Evolutionary conservation across 2,329 filamentous ascomycete genomes (phyloP), one percentile per base, ranked within the genome.

Genomic region (Scleromitrula shiraiana): DNA sequence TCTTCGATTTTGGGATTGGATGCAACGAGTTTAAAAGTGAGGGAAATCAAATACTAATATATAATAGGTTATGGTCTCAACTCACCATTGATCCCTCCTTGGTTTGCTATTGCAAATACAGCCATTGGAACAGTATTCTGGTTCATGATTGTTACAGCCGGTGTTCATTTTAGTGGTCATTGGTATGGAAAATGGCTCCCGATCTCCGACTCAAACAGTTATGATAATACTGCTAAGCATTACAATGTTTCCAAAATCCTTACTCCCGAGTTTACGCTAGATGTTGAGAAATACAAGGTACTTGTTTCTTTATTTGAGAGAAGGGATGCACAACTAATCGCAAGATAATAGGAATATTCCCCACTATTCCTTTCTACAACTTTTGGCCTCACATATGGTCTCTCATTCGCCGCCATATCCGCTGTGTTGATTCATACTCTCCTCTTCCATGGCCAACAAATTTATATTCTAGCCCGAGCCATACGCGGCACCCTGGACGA

Each of bases 291-390:
- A 0, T 89, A 88, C 66, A 77, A 88, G 57, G 82, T 84, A 1
- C 69, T 70, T 3, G 83, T 2, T 77, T 77, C 42, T 82, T 75
- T 0, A 70, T 88, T 24, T 71, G 88, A 56, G 70, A 76, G 53
- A 68, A 71, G 19, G 9, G 26, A 10, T 17, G 22, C n/a, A 36
- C 33, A 10, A 14, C 29, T 3, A 15, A 7, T 29, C 5, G 12
- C 0, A 35, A 80, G 78, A 3, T 88, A 88, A 64, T 67, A 79
- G 55, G 69, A 82, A 53, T 87, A 83, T 1, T 84, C 83, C 0
- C 88, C 87, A 59, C 75, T 85, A 2, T 85, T 83, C 57, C 70
- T 88, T 41, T 85, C 83, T 52, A 86, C 83, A 0, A 84, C 83
- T 0, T 88, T 88, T 61, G 76, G 80, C 51, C 67, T 88, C 50